Base-by-base conservation (phyloP, 331 rosid genomes). In the Quercus tomentella region DNA sequence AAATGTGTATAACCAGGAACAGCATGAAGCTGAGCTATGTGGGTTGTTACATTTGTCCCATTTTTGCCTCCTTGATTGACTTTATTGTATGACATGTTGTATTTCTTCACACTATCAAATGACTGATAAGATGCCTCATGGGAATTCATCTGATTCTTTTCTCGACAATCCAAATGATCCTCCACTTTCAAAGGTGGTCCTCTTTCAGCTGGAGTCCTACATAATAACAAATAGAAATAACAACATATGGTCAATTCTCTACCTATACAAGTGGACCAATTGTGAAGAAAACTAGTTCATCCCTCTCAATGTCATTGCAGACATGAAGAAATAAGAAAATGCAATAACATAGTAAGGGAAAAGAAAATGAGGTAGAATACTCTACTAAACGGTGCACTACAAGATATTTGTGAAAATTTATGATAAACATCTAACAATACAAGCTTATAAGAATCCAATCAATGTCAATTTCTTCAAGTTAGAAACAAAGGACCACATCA, bases 31-130 rank as follows among this genome's bases (percentile, higher is more conserved):
- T 89, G 84, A 72, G 94, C 91, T 43, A 93, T 82, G 70, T 83
- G 89, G 14, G 89, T 87, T 17, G 86, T 84, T 54, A 86, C 91
- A 23, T 79, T 77, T 6, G 88, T 43, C 67, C 90, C 85, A 75
- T 75, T 81, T 66, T 83, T 88, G 78, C 76, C 87, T 83, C 94
- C 94, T 70, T 57, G 89, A 86, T 84, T 90, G 78, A 85, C 77
- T 84, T 88, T 90, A 84, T 89, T 80, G 83, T 86, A 91, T n/a
- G 97, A 87, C 89, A 89, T 82, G 74, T 74, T 92, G 82, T 89
- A 77, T 84, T 74, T 91, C 81, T 86, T 88, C 79, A 69, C 81
- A 70, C 81, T 83, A 78, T 82, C 82, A 58, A 82, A 79, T n/a
- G 90, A 63, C 74, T 72, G 56, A 71, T 70, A 55, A 30, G 83